These are phyloP conservation scores for Syzygium syzygioides DNA, from an alignment of 441 rosid genomes.

Conservation along the genomic window DNA sequence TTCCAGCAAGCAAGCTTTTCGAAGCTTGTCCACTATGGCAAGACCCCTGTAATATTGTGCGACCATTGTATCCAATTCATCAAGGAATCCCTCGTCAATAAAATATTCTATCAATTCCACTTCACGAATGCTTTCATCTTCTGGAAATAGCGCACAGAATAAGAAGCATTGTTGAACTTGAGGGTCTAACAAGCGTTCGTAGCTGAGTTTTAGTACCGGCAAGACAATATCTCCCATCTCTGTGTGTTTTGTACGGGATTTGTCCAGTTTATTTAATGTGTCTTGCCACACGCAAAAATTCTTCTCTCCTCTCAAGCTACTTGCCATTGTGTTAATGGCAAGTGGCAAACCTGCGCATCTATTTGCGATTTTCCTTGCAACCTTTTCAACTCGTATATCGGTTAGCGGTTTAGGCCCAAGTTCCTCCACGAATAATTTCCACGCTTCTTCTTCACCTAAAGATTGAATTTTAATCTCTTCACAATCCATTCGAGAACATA, in stretches of 20 bases:
- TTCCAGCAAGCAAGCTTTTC: conserved; percentile 10
- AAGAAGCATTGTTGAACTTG: conserved; percentile 9
- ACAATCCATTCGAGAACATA: conserved; percentile 2
- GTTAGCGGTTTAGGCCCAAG: neutral
- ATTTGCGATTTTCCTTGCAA: neutral
- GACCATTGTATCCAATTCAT: neutral
- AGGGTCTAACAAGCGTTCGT: neutral
- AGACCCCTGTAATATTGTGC: conserved; percentile 3
- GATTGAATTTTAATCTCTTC: neutral
- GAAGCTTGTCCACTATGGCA: conserved; percentile 14
- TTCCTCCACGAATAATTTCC: neutral
- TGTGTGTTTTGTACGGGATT: neutral
- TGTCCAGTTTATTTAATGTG: conserved; percentile 2
- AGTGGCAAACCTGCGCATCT: conserved; percentile 17
- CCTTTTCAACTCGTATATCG: neutral
- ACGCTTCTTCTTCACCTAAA: neutral
- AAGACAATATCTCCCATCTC: neutral
- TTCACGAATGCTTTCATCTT: neutral
- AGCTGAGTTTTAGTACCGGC: conserved; percentile 6
- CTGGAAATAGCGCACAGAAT: conserved; percentile 19
- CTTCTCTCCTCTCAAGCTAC: conserved; percentile 12
- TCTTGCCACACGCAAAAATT: neutral
- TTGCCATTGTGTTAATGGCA: conserved; percentile 4
- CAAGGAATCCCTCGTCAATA: conserved; percentile 14
- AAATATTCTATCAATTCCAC: conserved; percentile 1